A percentile compares a stretch with the other conserved stretches of the same genome.
phyloP scores from a whole-genome alignment of 1,139 yeast species.

The Magnusiomyces suaveolens region DNA sequence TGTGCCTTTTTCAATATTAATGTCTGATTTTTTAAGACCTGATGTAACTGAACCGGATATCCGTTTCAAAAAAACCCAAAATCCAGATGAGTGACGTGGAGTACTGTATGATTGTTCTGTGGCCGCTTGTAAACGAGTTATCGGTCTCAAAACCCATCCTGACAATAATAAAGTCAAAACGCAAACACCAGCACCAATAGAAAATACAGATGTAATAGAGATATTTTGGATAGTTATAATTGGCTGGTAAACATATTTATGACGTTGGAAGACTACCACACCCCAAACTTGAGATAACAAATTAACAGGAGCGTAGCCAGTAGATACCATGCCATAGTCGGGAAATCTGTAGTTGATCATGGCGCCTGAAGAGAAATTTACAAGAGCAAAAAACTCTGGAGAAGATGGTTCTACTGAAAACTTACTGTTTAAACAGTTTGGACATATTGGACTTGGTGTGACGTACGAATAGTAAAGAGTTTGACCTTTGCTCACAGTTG shows the following conservation, averaged over 20 bases:
- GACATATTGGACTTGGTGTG: slow-evolving; percentile 13
- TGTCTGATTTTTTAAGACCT: background rate
- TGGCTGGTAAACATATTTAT: slow-evolving; percentile 54
- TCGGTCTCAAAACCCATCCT: slow-evolving; percentile 80
- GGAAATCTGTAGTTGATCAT: slow-evolving; percentile 37
- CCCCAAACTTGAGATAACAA: slow-evolving; percentile 52
- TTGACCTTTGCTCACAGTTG: background rate
- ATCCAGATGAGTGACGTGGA: background rate
- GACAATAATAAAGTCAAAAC: slow-evolving; percentile 72
- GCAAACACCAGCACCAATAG: slow-evolving; percentile 69
- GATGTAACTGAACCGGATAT: background rate
- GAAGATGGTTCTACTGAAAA: slow-evolving; percentile 16
- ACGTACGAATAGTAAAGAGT: slow-evolving; percentile 20
- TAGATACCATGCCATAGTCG: slow-evolving; percentile 44
- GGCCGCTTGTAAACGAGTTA: slow-evolving; percentile 70
- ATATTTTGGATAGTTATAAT: slow-evolving; percentile 55
- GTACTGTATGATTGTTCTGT: slow-evolving; percentile 46
- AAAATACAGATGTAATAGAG: slow-evolving; percentile 69
- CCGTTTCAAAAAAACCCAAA: background rate
- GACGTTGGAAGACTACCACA: slow-evolving; percentile 58
- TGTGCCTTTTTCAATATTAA: background rate
- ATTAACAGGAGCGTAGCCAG: slow-evolving; percentile 56
- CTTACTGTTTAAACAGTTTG: slow-evolving; percentile 16
- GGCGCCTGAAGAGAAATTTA: slow-evolving; percentile 40
- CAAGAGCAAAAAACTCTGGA: slow-evolving; percentile 28